Conservation (phyloP, 208 protist genomes). For the Kentomonas sorsogonicus region DNA sequence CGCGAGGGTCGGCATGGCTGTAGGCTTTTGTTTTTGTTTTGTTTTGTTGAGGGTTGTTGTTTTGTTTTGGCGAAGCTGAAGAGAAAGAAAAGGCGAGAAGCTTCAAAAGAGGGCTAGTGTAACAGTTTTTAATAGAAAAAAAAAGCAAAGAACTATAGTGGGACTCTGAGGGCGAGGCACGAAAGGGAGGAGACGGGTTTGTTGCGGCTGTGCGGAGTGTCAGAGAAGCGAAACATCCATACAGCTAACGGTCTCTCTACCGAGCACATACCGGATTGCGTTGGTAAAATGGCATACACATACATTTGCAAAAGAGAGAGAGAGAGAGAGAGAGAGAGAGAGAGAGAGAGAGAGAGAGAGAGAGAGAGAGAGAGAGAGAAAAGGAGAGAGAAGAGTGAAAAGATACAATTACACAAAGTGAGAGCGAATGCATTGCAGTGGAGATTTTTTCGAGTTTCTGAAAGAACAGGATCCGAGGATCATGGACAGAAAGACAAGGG, state of each 20-base stretch:
- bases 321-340: constrained; percentile 5
- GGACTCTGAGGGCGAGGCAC: constrained; percentile 38
- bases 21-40: too few species aligned
- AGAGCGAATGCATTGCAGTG: too few species aligned
- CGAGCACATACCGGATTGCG: not conserved
- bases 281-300: not conserved
- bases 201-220: not conserved
- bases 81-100: constrained; percentile 7
- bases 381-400: constrained; percentile 4
- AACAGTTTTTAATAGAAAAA: constrained; percentile 1
- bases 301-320: not conserved
- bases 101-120: constrained; percentile 9
- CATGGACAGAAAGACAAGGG: not conserved
- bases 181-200: constrained; percentile 49
- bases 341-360: constrained; percentile 3
- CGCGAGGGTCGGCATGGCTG: constrained; percentile 25
- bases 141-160: constrained; percentile 1
- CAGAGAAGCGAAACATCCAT: not conserved
- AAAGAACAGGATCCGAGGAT: not conserved
- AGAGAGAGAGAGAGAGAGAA: constrained; percentile 1
- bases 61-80: not conserved
- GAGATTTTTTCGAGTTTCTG: constrained; percentile 10
- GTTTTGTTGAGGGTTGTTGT: not conserved
- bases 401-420: too few species aligned
- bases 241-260: not conserved